These are phyloP conservation scores for Aquilaria sinensis DNA, from an alignment of 345 rosid species.

Conservation along the genomic window DNA sequence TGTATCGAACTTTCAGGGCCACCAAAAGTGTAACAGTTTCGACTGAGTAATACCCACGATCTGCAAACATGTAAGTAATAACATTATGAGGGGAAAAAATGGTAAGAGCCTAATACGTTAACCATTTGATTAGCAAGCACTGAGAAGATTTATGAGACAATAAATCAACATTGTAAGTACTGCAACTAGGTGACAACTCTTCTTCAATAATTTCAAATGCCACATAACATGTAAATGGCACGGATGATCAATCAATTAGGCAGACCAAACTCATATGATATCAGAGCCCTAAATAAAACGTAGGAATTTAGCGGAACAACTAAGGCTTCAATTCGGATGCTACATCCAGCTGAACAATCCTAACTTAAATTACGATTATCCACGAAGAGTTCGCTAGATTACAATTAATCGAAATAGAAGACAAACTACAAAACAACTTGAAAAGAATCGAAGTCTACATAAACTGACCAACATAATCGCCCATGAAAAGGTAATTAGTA, in stretches of 20 bases:
- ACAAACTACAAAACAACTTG: not conserved
- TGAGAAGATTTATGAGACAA: no score
- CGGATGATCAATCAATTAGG: no score
- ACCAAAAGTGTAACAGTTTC: slow-evolving; percentile 97
- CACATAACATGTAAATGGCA: not conserved
- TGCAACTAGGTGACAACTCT: no score
- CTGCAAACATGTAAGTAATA: slow-evolving; percentile 40
- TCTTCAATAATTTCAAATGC: not conserved
- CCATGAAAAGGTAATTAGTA: slow-evolving; percentile 98
- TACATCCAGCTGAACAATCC: no score
- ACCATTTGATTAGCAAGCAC: no score
- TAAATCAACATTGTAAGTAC: no score
- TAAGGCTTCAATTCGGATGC: no score
- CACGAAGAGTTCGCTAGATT: not conserved
- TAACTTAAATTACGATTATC: no score
- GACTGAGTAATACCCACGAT: slow-evolving; percentile 97
- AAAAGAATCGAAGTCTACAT: slow-evolving; percentile 3
- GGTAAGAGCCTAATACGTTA: no score
- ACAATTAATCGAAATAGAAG: slow-evolving; percentile 3
- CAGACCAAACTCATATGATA: no score
- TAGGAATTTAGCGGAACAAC: no score
- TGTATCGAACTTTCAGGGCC: slow-evolving; percentile 91
- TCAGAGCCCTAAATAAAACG: no score
- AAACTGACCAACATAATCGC: slow-evolving; percentile 92
- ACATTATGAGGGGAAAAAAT: slow-evolving; percentile 5